Percentiles rank a stretch among this genome's conserved stretches.
Evolutionary conservation across 1,139 yeast genomes (phyloP).

Genomic region (Zygosaccharomyces pseudobailii): DNA sequence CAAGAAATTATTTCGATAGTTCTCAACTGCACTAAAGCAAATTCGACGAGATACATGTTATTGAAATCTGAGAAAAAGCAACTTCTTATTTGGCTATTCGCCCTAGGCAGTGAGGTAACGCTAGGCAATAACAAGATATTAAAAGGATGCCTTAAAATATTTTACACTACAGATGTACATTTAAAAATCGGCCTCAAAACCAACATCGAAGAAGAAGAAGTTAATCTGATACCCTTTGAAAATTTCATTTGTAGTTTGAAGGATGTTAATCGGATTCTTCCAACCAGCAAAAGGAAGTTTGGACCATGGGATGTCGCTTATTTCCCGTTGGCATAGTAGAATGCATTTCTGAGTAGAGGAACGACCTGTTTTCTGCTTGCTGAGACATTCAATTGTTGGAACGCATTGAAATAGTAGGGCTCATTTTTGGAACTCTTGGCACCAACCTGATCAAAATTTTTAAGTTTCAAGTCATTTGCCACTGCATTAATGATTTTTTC

Average conservation of each 20-base stretch:
- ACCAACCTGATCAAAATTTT: background rate
- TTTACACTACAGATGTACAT: conserved; percentile 14
- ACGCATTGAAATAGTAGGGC: conserved; percentile 32
- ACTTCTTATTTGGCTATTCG: conserved; percentile 28
- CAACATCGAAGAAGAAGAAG: conserved; percentile 20
- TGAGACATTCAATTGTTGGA: conserved; percentile 48
- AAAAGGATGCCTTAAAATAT: conserved; percentile 22
- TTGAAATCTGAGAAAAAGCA: conserved; percentile 11
- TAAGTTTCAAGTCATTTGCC: conserved; percentile 35
- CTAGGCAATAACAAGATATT: conserved; percentile 8
- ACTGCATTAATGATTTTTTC: conserved; percentile 35
- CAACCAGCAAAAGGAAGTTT: conserved; percentile 10
- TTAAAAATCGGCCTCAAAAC: background rate
- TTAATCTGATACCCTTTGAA: conserved; percentile 12
- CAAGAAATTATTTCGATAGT: conserved; percentile 20
- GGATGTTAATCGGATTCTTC: conserved; percentile 10
- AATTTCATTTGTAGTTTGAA: conserved; percentile 14
- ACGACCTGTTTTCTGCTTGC: conserved; percentile 89
- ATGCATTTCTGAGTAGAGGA: conserved; percentile 40
- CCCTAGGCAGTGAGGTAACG: conserved; percentile 20
- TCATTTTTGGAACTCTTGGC: background rate
- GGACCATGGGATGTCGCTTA: conserved; percentile 26
- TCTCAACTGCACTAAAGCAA: conserved; percentile 18
- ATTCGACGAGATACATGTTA: conserved; percentile 23
- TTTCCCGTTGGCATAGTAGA: conserved; percentile 9